A percentile compares a stretch with the other conserved stretches of the same genome.
Evolutionary conservation across 2,329 filamentous ascomycete species (phyloP).

Genomic region (Hypoxylon sp.): DNA sequence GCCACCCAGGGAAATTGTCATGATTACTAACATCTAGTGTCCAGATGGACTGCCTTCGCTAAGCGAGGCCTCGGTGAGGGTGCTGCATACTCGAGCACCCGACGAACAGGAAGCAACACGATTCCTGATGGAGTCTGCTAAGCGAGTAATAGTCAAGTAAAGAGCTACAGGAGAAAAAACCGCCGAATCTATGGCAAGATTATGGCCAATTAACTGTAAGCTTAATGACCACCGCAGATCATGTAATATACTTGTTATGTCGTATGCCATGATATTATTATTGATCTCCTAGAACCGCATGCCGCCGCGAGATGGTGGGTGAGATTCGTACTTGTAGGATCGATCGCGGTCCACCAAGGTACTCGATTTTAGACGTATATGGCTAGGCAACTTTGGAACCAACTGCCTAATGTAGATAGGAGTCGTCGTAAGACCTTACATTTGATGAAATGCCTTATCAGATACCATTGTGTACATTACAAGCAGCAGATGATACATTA

Average conservation of each 20-base stretch:
- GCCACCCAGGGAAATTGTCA: not conserved
- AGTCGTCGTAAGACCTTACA: conserved; percentile 1
- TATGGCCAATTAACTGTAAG: not conserved
- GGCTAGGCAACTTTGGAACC: not conserved
- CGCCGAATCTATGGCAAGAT: not conserved
- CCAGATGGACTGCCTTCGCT: conserved; percentile 64
- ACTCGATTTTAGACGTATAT: conserved; percentile 18
- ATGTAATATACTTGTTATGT: conserved; percentile 3
- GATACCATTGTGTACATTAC: not conserved
- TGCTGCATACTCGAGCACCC: conserved; percentile 49
- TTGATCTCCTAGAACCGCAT: not conserved
- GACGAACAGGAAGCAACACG: conserved; percentile 51
- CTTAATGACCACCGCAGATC: not conserved
- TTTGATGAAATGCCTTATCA: not conserved
- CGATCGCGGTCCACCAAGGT: conserved; percentile 32
- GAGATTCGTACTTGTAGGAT: conserved; percentile 14
- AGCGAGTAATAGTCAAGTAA: not conserved
- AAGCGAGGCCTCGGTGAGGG: conserved; percentile 64
- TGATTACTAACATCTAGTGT: conserved; percentile 17
- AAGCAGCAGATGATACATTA: not conserved
- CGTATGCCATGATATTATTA: not conserved
- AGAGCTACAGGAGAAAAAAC: not conserved
- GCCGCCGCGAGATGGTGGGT: not conserved
- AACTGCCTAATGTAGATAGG: conserved; percentile 36
- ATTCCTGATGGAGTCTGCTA: conserved; percentile 54